phyloP scores from a whole-genome alignment of 106 monocot species.

The Allium fistulosum region DNA sequence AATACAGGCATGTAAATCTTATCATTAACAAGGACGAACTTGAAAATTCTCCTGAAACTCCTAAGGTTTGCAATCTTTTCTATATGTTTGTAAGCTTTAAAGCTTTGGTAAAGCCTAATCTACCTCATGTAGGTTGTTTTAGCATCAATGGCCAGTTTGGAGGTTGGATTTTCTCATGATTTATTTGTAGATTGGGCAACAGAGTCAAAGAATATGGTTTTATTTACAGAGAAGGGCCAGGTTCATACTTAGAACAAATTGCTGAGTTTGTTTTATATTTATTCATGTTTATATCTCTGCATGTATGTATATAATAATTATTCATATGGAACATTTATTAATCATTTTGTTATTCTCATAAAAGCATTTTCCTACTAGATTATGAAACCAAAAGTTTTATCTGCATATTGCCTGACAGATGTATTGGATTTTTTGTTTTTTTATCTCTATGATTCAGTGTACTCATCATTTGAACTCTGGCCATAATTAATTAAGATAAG shows the following conservation, averaged over 20 bases:
- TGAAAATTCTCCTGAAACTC: constrained; percentile 67
- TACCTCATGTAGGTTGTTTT: constrained; percentile 72
- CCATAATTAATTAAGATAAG: too few species aligned
- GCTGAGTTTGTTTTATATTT: too few species aligned
- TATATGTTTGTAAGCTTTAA: neutral
- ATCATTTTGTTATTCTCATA: too few species aligned
- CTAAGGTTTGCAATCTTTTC: constrained; percentile 58
- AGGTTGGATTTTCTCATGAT: constrained; percentile 95
- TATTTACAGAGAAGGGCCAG: constrained; percentile 97
- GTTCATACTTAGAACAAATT: constrained; percentile 19
- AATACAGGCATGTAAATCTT: constrained; percentile 71
- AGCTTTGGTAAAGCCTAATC: neutral
- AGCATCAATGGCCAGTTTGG: constrained; percentile 97
- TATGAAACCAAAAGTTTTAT: too few species aligned
- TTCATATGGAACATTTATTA: too few species aligned
- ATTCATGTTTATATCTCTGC: too few species aligned
- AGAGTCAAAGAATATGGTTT: constrained; percentile 74
- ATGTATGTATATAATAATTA: too few species aligned
- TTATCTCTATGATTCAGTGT: too few species aligned
- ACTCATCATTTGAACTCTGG: too few species aligned
- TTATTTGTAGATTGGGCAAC: constrained; percentile 95
- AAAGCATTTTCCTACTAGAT: too few species aligned
- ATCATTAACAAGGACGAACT: constrained; percentile 83
- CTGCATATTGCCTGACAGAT: too few species aligned
- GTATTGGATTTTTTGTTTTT: too few species aligned